Base-by-base conservation (phyloP, 441 rosid genomes). In the Melastoma candidum region DNA sequence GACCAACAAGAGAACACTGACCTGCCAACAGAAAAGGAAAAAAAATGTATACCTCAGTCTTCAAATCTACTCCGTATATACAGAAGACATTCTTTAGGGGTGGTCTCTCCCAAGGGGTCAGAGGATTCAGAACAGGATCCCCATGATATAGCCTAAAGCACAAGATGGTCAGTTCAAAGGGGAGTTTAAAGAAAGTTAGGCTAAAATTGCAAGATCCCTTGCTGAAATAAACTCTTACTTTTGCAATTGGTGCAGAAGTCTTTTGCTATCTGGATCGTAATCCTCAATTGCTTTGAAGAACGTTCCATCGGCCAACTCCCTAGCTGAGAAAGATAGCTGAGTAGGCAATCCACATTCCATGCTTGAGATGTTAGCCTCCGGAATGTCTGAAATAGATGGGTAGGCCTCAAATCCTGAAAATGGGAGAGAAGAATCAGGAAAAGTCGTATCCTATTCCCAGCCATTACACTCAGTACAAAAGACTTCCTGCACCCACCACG, bases 31-130 rank as follows among this genome's bases (percentile, higher is more conserved):
- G 2, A 32, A 0, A 26, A 53, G 10, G 9, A 11, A 6, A 10
- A 27, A 54, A 55, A 49, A 64, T 44, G 53, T 25, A 55, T 82
- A 84, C 98, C 98, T 89, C 97, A 9, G 98, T 93, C 84, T 74
- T 93, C 58, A 57, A 68, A 71, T 93, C 90, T 63, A 80, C 48
- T 66, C 98, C 97, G 71, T 89, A 89, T 70, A 93, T 86, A 74
- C 98, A 93, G 68, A 93, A 93, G 47, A 86, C 78, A 69, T 93
- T 93, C 77, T 81, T 89, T 46, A 89, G 80, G 58, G 99, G 97
- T 51, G 99, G 99, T 63, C 99, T 84, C 52, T 93, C 99, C 97
- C 97, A 93, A 48, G 99, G 96, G 46, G 95, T 78, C 44, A 93
- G 86, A 64, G 99, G 97, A 79, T 93, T 89, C 65, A 84, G 69